A percentile compares a stretch with the other conserved stretches of the same genome.
These are phyloP conservation scores for Xylariaceae sp. DNA, from an alignment of 2,329 filamentous ascomycete species.

Conservation along the genomic window DNA sequence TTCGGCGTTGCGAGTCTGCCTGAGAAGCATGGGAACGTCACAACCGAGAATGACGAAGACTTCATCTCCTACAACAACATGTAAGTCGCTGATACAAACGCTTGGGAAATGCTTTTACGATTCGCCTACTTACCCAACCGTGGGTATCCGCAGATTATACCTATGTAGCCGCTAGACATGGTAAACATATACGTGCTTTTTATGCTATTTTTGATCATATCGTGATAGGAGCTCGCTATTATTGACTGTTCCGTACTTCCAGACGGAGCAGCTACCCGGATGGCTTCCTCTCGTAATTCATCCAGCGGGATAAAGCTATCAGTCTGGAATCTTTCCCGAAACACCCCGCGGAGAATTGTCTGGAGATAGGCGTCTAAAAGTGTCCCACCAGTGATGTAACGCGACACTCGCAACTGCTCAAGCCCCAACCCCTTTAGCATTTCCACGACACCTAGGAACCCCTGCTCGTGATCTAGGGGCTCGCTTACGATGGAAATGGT, in stretches of 20 bases:
- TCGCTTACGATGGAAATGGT: constrained; percentile 7
- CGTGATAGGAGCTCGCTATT: background rate
- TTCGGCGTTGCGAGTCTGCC: constrained; percentile 5
- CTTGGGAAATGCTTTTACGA: background rate
- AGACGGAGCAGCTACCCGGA: background rate
- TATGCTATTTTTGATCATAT: background rate
- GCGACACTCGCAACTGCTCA: background rate
- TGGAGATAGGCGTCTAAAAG: constrained; percentile 24
- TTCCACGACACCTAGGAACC: background rate
- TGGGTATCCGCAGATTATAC: background rate
- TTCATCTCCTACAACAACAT: constrained; percentile 24
- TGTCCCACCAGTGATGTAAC: constrained; percentile 24
- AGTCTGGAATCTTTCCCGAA: background rate
- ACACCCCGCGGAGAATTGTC: constrained; percentile 2
- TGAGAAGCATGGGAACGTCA: constrained; percentile 24
- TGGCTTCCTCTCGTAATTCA: background rate
- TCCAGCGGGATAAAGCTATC: constrained; percentile 6
- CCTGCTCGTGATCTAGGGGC: background rate
- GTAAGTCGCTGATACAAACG: background rate
- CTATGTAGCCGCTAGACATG: constrained; percentile 19
- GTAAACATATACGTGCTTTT: constrained; percentile 6
- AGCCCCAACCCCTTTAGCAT: background rate
- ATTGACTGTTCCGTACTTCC: background rate
- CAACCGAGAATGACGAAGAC: constrained; percentile 28
- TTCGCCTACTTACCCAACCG: constrained; percentile 10